A percentile compares a stretch with the other conserved stretches of the same genome.
Evolutionary conservation across 768 basidiomycete genomes (phyloP).

Genomic region (Suillus spraguei): DNA sequence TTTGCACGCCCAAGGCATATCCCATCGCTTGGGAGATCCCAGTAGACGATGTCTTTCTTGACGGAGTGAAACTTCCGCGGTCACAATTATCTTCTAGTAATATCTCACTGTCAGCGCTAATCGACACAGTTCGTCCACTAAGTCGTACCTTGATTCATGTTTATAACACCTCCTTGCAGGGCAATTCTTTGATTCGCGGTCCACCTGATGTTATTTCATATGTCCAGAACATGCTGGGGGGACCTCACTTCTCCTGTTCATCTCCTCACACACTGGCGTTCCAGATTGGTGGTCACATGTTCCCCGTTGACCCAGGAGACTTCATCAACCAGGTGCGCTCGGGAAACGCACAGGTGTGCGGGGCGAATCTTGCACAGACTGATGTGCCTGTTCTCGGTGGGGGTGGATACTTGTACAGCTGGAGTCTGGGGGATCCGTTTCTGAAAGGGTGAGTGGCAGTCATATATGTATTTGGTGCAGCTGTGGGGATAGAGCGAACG

Average conservation of each 20-base stretch:
- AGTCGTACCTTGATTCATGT: background rate
- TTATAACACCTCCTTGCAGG: conserved; percentile 40
- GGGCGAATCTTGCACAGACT: conserved; percentile 57
- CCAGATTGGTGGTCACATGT: conserved; percentile 65
- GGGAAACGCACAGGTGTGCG: conserved; percentile 46
- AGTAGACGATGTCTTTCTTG: conserved; percentile 71
- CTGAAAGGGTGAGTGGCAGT: conserved; percentile 60
- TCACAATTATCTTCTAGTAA: conserved; percentile 50
- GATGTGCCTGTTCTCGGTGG: conserved; percentile 59
- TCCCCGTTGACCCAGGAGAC: conserved; percentile 78
- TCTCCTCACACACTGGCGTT: conserved; percentile 67
- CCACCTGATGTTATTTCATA: conserved; percentile 61
- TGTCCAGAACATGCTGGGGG: conserved; percentile 47
- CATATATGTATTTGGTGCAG: background rate
- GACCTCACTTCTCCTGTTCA: conserved; percentile 56
- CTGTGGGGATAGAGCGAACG: conserved; percentile 17
- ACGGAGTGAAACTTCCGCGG: conserved; percentile 59
- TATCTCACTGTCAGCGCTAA: conserved; percentile 61
- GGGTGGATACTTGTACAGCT: conserved; percentile 64
- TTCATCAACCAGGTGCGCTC: conserved; percentile 49
- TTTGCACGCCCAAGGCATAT: conserved; percentile 42
- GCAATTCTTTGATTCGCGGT: conserved; percentile 77
- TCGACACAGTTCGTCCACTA: conserved; percentile 60
- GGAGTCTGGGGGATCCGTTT: conserved; percentile 80
- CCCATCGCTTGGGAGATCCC: conserved; percentile 74